Base-by-base conservation (phyloP, 2,329 filamentous ascomycete species). In the Colletotrichum zoysiae region DNA sequence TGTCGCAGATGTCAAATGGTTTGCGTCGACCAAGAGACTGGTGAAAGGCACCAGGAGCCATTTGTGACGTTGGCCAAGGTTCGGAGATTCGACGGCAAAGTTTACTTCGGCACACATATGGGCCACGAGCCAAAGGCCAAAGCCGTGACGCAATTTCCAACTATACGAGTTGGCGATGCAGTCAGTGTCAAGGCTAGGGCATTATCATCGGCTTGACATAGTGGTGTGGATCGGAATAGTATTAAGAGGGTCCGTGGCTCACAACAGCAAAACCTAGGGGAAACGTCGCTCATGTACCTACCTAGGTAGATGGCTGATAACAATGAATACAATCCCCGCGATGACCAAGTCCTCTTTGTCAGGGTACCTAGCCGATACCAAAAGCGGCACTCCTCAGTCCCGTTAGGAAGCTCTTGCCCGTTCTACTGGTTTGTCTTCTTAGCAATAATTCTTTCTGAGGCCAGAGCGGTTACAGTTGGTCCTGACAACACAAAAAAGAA, bases 1-100 rank as follows among this genome's bases (percentile, higher is more conserved):
- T 99, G 96, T 78, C 89, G 94, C 72, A 86, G 96, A 71, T 99
- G 96, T 76, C 95, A 97, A 80, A 98, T 99, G 95, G 92, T 99
- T 12, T 98, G 95, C 79, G 90, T 98, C 57, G 91, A 99, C 78
- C 96, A 98, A 80, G 85, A 90, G 58, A 97, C 92, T 16, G 95
- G 91, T 0, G 86, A 90, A 74, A 93, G 90, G 79, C 90, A 91
- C 74, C 90, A 94, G 74, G 96, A 98, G 80, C 96, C 96, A 0
- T 97, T 96, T 78, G 89, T 93, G 4, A 98, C 95, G 0, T 83
- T 99, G 70, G 92, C 93, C 1, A 97, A 97, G 84, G 97, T 94
- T 14, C 89, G 96, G 75, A 89, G 93, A 68, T 90, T 94, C 74
- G 90, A 93, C 63, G 94, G 95, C 1, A 95, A 95, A 81, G 92